Conservation (phyloP, 2,329 filamentous ascomycete species). For the Taxawa tesnikishii region DNA sequence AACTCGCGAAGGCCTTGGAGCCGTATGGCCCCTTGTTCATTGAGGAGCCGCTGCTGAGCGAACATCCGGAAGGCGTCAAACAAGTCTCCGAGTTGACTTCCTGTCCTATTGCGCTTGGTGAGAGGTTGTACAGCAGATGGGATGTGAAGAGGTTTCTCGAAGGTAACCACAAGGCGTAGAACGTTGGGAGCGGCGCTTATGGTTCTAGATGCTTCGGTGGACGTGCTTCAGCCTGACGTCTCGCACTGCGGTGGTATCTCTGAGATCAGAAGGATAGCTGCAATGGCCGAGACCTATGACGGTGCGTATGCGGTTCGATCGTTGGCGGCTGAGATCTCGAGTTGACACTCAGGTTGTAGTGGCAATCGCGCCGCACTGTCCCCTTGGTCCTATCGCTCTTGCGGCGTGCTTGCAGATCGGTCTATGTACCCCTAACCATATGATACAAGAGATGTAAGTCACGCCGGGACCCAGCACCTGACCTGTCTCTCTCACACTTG, state of each 20-base stretch:
- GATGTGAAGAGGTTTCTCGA: slow-evolving; percentile 61
- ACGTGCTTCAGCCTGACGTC: slow-evolving; percentile 62
- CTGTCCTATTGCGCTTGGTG: slow-evolving; percentile 57
- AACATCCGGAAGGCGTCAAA: slow-evolving; percentile 54
- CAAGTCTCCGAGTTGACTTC: slow-evolving; percentile 43
- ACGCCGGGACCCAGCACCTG: too few species aligned
- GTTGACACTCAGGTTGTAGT: slow-evolving; percentile 3
- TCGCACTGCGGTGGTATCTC: slow-evolving; percentile 60
- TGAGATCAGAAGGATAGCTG: slow-evolving; percentile 54
- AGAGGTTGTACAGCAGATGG: slow-evolving; percentile 59
- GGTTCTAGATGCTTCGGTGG: slow-evolving; percentile 42
- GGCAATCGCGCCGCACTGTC: slow-evolving; percentile 60
- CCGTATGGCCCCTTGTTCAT: slow-evolving; percentile 58
- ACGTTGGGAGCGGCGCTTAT: slow-evolving; percentile 1
- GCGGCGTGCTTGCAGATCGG: slow-evolving; percentile 60
- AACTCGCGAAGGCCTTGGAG: slow-evolving; percentile 53
- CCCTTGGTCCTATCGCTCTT: slow-evolving; percentile 57
- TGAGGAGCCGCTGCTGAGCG: slow-evolving; percentile 59
- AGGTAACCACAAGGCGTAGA: slow-evolving; percentile 7
- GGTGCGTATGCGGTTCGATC: too few species aligned
- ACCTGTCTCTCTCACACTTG: too few species aligned
- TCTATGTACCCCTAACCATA: slow-evolving; percentile 48
- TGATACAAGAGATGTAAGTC: slow-evolving; percentile 71
- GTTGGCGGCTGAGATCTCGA: background rate
- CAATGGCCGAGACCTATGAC: slow-evolving; percentile 36